Evolutionary conservation across 1,284 basidiomycete genomes (phyloP).

Genomic region (Retiboletus flavoniger): DNA sequence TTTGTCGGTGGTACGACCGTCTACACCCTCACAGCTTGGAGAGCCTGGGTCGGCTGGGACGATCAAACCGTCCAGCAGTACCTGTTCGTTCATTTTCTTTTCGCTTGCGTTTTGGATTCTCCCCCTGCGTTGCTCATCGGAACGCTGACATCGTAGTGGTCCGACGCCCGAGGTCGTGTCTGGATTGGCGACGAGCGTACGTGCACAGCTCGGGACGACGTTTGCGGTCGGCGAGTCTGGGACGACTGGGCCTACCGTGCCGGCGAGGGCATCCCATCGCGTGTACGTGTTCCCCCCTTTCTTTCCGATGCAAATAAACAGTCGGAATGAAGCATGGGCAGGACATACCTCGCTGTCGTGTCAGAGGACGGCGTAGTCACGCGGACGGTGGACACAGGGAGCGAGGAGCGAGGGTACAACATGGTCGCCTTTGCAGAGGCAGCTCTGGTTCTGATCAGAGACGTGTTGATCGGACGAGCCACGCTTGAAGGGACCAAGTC

Average conservation of each 20-base stretch:
- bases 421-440: constrained; percentile 16
- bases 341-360: neutral
- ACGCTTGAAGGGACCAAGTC: too few species aligned
- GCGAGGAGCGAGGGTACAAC: constrained; percentile 8
- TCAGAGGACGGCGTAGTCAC: neutral
- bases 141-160: neutral
- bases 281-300: neutral
- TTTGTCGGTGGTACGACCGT: neutral
- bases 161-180: neutral
- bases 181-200: neutral
- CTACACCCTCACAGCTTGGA: neutral
- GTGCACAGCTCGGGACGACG: neutral
- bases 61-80: neutral
- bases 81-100: too few species aligned
- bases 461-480: constrained; percentile 17
- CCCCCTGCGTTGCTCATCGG: too few species aligned
- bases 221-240: neutral
- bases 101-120: too few species aligned
- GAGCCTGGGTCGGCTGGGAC: neutral
- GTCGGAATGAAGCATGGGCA: neutral
- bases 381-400: constrained; percentile 11
- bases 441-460: constrained; percentile 18
- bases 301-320: neutral
- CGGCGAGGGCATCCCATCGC: neutral
- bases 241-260: neutral